Conservation (phyloP, 306 rosid genomes). For the Rosa multiflora region DNA sequence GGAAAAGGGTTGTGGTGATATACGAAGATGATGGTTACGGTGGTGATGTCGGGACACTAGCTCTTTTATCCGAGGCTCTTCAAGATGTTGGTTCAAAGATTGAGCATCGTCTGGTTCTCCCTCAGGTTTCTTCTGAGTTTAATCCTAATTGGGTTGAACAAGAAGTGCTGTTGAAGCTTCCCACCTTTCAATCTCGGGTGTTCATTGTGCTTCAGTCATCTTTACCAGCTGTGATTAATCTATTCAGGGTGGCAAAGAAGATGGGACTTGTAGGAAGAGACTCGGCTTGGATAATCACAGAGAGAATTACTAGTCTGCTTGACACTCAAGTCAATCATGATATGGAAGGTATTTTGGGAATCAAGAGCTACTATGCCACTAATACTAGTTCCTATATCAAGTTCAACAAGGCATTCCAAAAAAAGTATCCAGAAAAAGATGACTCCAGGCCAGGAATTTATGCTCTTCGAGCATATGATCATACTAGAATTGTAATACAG, state of each 20-base stretch:
- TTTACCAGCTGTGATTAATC: slow-evolving; percentile 33
- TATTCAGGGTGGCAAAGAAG: slow-evolving; percentile 49
- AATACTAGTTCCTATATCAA: slow-evolving; percentile 24
- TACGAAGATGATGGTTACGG: slow-evolving; percentile 47
- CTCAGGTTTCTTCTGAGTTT: slow-evolving; percentile 33
- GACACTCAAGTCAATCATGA: slow-evolving; percentile 32
- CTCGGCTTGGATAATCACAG: slow-evolving; percentile 43
- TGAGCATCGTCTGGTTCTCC: slow-evolving; percentile 47
- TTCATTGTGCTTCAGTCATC: slow-evolving; percentile 52
- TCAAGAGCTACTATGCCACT: slow-evolving; percentile 45
- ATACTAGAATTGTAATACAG: slow-evolving; percentile 35
- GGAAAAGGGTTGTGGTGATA: slow-evolving; percentile 44
- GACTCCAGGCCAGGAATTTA: slow-evolving; percentile 43
- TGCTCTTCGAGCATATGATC: slow-evolving; percentile 60
- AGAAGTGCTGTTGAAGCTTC: slow-evolving; percentile 44
- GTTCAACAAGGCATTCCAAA: slow-evolving; percentile 34
- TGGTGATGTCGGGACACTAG: slow-evolving; percentile 37
- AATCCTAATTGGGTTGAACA: slow-evolving; percentile 48
- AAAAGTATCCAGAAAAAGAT: slow-evolving; percentile 42
- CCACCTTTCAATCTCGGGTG: slow-evolving; percentile 39
- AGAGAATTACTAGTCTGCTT: slow-evolving; percentile 40
- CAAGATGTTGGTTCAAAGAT: slow-evolving; percentile 41
- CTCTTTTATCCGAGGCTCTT: slow-evolving; percentile 48
- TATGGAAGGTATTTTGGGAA: slow-evolving; percentile 63
- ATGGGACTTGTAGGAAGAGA: slow-evolving; percentile 36